These are phyloP conservation scores for Rostrohypoxylon terebratum DNA, from an alignment of 495 filamentous ascomycete species.

Conservation along the genomic window DNA sequence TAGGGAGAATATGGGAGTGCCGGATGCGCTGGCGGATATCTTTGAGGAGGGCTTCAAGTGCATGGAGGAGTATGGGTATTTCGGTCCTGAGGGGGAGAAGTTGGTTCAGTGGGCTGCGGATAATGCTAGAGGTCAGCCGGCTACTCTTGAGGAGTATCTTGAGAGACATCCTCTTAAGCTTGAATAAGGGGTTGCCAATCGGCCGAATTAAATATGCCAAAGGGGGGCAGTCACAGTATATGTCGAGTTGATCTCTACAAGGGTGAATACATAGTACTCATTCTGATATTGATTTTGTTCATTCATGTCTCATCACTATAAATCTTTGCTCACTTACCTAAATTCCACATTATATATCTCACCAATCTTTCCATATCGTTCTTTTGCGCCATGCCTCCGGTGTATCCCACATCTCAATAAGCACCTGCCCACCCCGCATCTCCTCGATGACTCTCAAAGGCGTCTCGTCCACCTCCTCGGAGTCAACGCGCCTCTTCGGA, in stretches of 20 bases:
- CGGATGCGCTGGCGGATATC: slow-evolving; percentile 43
- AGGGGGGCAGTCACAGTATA: not conserved
- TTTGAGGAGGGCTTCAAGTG: slow-evolving; percentile 54
- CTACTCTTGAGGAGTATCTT: slow-evolving; percentile 62
- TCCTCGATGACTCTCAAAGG: slow-evolving; percentile 26
- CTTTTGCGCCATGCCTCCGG: slow-evolving; percentile 30
- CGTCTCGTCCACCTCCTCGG: not conserved
- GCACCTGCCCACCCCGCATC: slow-evolving; percentile 18
- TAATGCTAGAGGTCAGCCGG: slow-evolving; percentile 54
- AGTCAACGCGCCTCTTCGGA: not conserved
- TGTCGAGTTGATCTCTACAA: not conserved
- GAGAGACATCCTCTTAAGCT: slow-evolving; percentile 44
- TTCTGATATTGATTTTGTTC: not conserved
- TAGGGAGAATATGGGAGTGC: slow-evolving; percentile 39
- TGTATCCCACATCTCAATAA: slow-evolving; percentile 42
- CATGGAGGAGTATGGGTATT: slow-evolving; percentile 61
- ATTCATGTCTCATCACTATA: not conserved
- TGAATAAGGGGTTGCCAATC: not conserved
- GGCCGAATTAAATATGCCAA: not conserved
- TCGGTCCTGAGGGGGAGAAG: slow-evolving; percentile 54
- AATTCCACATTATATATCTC: not conserved
- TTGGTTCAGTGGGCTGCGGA: slow-evolving; percentile 56
- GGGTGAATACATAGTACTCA: not conserved
- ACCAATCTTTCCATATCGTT: slow-evolving; percentile 47
- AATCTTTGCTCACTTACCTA: slow-evolving; percentile 3